Conservation (phyloP, 805 yeast species). For the Pichia heedii region DNA sequence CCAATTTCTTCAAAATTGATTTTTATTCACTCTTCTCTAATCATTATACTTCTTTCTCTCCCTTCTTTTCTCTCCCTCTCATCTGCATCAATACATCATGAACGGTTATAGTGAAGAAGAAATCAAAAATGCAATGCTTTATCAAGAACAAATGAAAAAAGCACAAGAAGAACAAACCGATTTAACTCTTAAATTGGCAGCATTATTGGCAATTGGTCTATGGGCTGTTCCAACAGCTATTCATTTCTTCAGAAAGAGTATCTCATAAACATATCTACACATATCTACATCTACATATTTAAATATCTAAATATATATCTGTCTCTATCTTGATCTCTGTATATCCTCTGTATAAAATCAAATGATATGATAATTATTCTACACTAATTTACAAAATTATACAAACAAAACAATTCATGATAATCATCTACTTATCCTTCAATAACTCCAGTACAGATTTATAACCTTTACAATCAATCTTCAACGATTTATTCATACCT, state of each 20-base stretch:
- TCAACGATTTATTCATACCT: no score
- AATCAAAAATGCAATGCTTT: slow-evolving; percentile 32
- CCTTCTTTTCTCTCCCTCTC: no score
- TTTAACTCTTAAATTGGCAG: slow-evolving; percentile 51
- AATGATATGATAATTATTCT: no score
- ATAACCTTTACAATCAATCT: neutral
- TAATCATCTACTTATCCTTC: neutral
- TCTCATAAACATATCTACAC: no score
- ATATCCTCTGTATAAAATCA: neutral
- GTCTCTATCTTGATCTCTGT: no score
- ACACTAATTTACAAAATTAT: no score
- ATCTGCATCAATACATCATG: slow-evolving; percentile 8
- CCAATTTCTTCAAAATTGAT: no score
- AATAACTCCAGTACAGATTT: neutral
- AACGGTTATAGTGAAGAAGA: slow-evolving; percentile 26
- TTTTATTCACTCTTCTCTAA: no score
- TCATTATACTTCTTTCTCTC: no score
- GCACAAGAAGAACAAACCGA: slow-evolving; percentile 54
- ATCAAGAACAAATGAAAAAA: slow-evolving; percentile 54
- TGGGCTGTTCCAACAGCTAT: slow-evolving; percentile 48
- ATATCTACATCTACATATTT: no score
- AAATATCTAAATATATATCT: neutral
- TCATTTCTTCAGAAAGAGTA: slow-evolving; percentile 40
- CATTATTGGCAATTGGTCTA: slow-evolving; percentile 53
- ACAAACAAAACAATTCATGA: no score